Evolutionary conservation across 2,329 filamentous ascomycete genomes (phyloP), one percentile per base, ranked within the genome.

Genomic region (Drechmeria coniospora): DNA sequence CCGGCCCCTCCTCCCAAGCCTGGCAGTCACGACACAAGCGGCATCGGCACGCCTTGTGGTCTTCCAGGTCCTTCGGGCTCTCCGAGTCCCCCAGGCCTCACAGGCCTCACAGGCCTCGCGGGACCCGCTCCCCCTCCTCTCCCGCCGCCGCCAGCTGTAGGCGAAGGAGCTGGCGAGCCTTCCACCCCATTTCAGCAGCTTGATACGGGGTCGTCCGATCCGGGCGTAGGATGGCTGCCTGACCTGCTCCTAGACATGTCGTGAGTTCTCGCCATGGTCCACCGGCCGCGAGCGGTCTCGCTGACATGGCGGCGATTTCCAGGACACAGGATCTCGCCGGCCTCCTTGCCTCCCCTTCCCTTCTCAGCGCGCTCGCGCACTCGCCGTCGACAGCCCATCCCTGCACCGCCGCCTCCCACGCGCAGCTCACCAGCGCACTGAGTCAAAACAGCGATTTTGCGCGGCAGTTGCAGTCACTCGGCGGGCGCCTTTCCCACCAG

Each of bases 251-350:
- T 79, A 44, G 79, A 90, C 44, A 92, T 90, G 59, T 75, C 80
- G 83, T 92, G 59, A 38, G 70, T 57, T 30, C 12, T 20, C 7
- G 25, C 23, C 10, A 32, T 29, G 25, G 23, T 34, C 20, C 44
- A n/a, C 18, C 6, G 10, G 10, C 18, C 18, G 18, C 7, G 18
- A 20, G 18, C 6, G 18, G 18, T 7, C 10, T 7, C 7, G 18
- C 18, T 7, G 18, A 20, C 18, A 20, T 6, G 10, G 18, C 18
- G 10, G 18, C 7, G 18, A 6, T 4, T 15, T 41, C 49, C 46
- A 82, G 83, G 28, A 87, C 83, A 42, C 68, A 79, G 45, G 79
- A 94, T 52, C 70, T 94, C 8, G 68, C 78, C 29, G 63, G 72
- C 26, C 65, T 84, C 26, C 63, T 84, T 33, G 61, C 68, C 37